Base-by-base conservation (phyloP, 345 rosid genomes). In the Salix arbutifolia region DNA sequence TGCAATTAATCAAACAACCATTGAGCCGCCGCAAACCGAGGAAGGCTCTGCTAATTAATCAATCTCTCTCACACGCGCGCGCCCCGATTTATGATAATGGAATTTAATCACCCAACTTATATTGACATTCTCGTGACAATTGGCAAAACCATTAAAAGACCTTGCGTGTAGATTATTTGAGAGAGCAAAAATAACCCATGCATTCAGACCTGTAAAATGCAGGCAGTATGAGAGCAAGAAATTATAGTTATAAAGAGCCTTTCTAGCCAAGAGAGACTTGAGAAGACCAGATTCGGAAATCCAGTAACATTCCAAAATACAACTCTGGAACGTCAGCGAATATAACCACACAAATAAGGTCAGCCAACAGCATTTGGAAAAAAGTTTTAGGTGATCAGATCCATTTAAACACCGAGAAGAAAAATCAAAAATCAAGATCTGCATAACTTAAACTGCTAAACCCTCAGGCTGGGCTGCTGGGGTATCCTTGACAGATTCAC, bases 401-500 rank as follows among this genome's bases (percentile, higher is more conserved):
- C 76, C 68, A 38, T 30, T 53, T 65, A 37, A 52, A 78, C 60
- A 65, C 31, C 17, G 25, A 33, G 31, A 17, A 58, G 35, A 16
- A 46, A 40, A 56, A 23, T 37, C 26, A 42, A 52, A 25, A 53
- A 6, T 8, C 16, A 65, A n/a, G 28, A 6, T 5, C 21, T 12
- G 23, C 14, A 19, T 25, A 56, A 38, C 11, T 53, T 35, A 58
- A 35, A 44, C 62, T 58, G 5, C 62, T 13, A 58, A 44, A 40
- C 18, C 28, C 46, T 72, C 68, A 72, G 23, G 71, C 68, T 25
- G 76, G 14, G 76, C 12, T 3, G 23, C 40, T 67, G 46, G 53
- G 60, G 74, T 85, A 23, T 93, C 94, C 81, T 88, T 85, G 35
- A 93, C 87, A 53, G 98, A 90, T 86, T 83, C 83, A 66, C 98